Evolutionary conservation across 352 stramenopile genomes (phyloP).

Genomic region (Pilasporangium apinafurcum): DNA sequence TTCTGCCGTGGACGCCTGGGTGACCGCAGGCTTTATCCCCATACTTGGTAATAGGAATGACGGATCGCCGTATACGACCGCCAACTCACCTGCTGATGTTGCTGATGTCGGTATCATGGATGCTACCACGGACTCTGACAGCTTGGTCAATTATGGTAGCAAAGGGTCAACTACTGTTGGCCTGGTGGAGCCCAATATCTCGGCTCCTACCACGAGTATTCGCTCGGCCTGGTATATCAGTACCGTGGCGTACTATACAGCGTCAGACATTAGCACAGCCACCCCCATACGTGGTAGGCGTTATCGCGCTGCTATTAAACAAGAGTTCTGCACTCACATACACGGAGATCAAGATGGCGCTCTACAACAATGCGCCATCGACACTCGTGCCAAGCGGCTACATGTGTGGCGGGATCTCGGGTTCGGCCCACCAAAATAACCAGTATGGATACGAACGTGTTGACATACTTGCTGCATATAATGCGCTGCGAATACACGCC

Average conservation of each 20-base stretch:
- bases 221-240: too few species aligned
- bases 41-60: conserved; percentile 12
- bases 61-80: conserved; percentile 3
- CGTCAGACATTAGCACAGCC: conserved; percentile 17
- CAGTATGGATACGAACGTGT: conserved; percentile 28
- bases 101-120: conserved; percentile 16
- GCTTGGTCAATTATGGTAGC: conserved; percentile 9
- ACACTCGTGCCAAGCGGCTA: conserved; percentile 1
- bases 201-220: conserved; percentile 12
- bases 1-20: conserved; percentile 8
- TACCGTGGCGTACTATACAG: too few species aligned
- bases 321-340: conserved; percentile 9
- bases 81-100: conserved; percentile 14
- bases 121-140: conserved; percentile 10
- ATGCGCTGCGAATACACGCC: too few species aligned
- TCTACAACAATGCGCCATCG: conserved; percentile 4
- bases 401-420: conserved; percentile 18
- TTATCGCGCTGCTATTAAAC: conserved; percentile 17
- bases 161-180: conserved; percentile 6
- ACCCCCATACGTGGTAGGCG: conserved; percentile 19
- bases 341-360: conserved; percentile 7
- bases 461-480: conserved; percentile 18
- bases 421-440: conserved; percentile 30
- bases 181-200: conserved; percentile 17
- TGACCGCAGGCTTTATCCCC: conserved; percentile 14